Percentiles rank a stretch among this genome's conserved stretches.
Conservation (phyloP, 2,329 filamentous ascomycete genomes). For the Orbilia quercus region DNA sequence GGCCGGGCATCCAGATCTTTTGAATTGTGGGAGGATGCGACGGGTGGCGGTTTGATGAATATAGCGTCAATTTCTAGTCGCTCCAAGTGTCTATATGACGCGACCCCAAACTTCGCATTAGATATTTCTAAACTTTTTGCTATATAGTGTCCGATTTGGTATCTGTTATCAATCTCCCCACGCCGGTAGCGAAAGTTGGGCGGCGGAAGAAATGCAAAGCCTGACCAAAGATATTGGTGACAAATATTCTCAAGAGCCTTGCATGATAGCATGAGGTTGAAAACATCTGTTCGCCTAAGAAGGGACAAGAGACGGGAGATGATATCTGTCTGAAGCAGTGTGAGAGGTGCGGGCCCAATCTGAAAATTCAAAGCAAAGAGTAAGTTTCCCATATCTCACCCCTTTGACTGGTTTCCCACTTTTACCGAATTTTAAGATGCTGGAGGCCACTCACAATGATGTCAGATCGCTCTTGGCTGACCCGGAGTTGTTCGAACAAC, state of each 20-base stretch:
- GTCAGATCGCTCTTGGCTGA: too few species aligned
- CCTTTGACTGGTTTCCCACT: background rate
- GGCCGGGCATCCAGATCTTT: background rate
- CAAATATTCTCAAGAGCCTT: conserved; percentile 10
- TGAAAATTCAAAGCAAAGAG: background rate
- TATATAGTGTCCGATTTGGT: background rate
- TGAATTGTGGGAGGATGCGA: too few species aligned
- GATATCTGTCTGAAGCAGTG: background rate
- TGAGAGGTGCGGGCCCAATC: conserved; percentile 2
- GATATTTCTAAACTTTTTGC: background rate
- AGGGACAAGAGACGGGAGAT: background rate
- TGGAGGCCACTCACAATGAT: too few species aligned
- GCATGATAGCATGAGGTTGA: conserved; percentile 8
- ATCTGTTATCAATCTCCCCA: background rate
- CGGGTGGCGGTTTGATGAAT: background rate
- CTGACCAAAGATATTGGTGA: conserved; percentile 17
- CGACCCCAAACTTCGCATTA: background rate
- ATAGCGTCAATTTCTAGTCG: background rate
- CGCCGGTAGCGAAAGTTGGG: too few species aligned
- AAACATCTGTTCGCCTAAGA: conserved; percentile 5
- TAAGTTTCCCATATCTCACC: background rate
- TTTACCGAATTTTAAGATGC: too few species aligned
- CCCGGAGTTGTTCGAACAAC: conserved; percentile 2
- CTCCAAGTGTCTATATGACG: conserved; percentile 3
- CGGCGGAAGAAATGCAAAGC: conserved; percentile 12